Evolutionary conservation across 2,329 filamentous ascomycete species (phyloP).

Genomic region (Xylaria sp.): DNA sequence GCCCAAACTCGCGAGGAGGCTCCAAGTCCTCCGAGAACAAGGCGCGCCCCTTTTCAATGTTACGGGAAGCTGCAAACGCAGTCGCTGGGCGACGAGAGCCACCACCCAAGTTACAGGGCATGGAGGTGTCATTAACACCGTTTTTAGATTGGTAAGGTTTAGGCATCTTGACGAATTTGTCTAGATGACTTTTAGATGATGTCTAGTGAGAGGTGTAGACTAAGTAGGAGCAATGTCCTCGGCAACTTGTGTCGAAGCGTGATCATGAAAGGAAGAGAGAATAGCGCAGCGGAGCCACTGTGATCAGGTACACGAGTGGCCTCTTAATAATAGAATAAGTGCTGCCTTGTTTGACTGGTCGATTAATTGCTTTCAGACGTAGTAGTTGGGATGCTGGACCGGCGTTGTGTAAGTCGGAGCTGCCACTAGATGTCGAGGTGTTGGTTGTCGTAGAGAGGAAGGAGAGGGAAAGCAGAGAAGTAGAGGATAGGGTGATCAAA

Average conservation of each 20-base stretch:
- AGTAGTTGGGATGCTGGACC: background rate
- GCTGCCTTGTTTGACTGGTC: background rate
- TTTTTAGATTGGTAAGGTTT: too few relatives aligned
- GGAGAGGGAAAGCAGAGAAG: background rate
- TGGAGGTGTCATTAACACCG: too few relatives aligned
- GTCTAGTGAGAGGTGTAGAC: background rate
- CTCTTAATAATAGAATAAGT: background rate
- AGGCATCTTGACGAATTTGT: background rate
- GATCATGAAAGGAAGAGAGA: background rate
- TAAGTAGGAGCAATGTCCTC: background rate
- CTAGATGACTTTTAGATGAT: background rate
- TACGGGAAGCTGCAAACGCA: too few relatives aligned
- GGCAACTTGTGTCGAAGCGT: background rate
- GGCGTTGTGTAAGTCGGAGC: background rate
- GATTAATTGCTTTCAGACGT: background rate
- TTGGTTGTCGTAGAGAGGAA: background rate
- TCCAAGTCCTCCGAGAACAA: background rate
- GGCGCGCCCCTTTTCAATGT: background rate
- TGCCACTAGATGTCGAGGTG: background rate
- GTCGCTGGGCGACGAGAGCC: too few relatives aligned
- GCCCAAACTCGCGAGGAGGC: conserved; percentile 20
- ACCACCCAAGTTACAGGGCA: too few relatives aligned
- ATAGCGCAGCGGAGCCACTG: background rate
- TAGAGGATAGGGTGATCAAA: background rate
- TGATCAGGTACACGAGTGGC: background rate